Evolutionary conservation across 2,329 filamentous ascomycete genomes (phyloP), one percentile per base, ranked within the genome.

Genomic region (Rutstroemia sp.): DNA sequence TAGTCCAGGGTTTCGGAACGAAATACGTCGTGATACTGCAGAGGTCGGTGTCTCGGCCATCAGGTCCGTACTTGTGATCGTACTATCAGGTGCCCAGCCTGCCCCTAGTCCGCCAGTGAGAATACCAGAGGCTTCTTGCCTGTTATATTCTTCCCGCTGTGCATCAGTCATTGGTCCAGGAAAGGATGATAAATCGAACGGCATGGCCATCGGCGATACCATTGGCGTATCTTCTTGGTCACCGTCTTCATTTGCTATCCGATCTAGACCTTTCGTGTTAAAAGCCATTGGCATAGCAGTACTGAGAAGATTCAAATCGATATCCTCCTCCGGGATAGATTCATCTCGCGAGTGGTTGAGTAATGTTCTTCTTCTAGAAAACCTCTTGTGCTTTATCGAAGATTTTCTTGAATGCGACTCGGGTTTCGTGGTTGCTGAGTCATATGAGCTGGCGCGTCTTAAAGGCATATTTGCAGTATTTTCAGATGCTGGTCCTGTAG

Each of bases 41-140:
- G 46, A 48, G 0, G 58, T 51, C 39, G 52, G 45, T 3, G 57
- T 55, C 1, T 19, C 49, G 9, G 62, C 71, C 16, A 80, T 62
- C 30, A 85, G 71, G n/a, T 82, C 77, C 0, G 74, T 73, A 62
- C 77, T 75, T 21, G 69, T 76, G 18, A 85, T 70, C 2, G 67
- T 76, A 3, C 73, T 69, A 25, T 76, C 73, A 0, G 79, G 73
- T 25, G 68, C 73, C 59, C 80, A 77, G 2, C 82, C 82, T 37
- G 71, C 70, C 1, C 82, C 82, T 10, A 85, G 63, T 0, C 82
- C 82, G n/a, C 80, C 79, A 0, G 80, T 84, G 25, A 85, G 69
- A 38, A 71, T 74, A 2, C 81, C 81, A 7, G 70, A 74, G 2
- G 79, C 76, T 64, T 85, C 82, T 56, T 65, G 60, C 45, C 57